A percentile compares a stretch with the other conserved stretches of the same genome.
These are phyloP conservation scores for Lactarius vividus DNA, from an alignment of 768 basidiomycete species.

Conservation along the genomic window DNA sequence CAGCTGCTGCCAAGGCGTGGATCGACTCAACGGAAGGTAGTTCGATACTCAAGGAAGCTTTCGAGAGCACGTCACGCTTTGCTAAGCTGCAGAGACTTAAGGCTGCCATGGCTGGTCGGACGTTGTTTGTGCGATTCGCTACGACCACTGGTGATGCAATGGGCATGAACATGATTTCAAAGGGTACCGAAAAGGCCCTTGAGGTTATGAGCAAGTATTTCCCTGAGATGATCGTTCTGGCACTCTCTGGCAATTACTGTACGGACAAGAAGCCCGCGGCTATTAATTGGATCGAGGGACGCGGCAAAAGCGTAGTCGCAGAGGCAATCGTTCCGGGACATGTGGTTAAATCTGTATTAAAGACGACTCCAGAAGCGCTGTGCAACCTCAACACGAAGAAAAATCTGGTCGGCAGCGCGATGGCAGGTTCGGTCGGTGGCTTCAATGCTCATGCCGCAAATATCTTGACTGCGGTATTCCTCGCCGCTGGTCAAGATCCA, in stretches of 20 bases:
- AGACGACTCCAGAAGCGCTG: constrained; percentile 89
- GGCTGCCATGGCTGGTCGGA: constrained; percentile 89
- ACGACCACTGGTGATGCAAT: constrained; percentile 97
- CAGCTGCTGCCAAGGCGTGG: constrained; percentile 86
- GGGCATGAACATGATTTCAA: constrained; percentile 99
- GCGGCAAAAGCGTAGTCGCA: constrained; percentile 96
- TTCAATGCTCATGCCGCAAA: constrained; percentile 99
- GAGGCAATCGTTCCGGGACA: constrained; percentile 91
- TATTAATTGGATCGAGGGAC: constrained; percentile 99
- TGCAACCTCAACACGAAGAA: constrained; percentile 95
- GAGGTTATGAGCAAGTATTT: constrained; percentile 74
- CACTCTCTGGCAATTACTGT: constrained; percentile 96
- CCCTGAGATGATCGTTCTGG: constrained; percentile 88
- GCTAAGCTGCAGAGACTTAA: constrained; percentile 84
- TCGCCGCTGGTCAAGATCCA: constrained; percentile 98
- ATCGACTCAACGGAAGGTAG: constrained; percentile 82
- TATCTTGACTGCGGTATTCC: constrained; percentile 91
- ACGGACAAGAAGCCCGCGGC: constrained; percentile 99
- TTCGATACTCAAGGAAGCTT: constrained; percentile 70
- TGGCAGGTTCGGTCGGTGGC: constrained; percentile 97
- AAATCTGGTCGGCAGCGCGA: constrained; percentile 95
- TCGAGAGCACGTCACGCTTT: constrained; percentile 93
- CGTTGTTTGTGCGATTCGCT: constrained; percentile 89
- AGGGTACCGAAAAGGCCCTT: constrained; percentile 94
- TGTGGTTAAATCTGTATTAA: constrained; percentile 85